Evolutionary conservation across 2,329 filamentous ascomycete genomes (phyloP), one percentile per base, ranked within the genome.

Genomic region (Penicillium sp.): DNA sequence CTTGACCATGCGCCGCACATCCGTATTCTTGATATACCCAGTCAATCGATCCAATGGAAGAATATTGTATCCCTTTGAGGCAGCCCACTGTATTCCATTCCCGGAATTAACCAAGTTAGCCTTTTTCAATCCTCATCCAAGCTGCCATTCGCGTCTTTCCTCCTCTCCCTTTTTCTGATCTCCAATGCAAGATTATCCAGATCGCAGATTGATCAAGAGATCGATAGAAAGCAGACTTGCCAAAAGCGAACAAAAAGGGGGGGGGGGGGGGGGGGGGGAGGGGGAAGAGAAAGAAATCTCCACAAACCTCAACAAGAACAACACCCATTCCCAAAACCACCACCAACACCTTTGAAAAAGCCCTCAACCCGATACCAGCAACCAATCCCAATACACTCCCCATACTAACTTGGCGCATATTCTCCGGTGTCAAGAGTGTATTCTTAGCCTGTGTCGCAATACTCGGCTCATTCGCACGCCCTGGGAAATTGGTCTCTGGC

Each of bases 31-130:
- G 39, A 73, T 60, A 48, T 69, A 69, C 48, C 63, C 65, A 49
- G 74, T 70, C 39, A 75, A 37, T 12, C 64, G 63, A 26, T 68
- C 54, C 9, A 71, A 48, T 4, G 72, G 73, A 43, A 75, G 56
- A 46, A 75, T 55, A 47, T 73, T 70, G 52, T 74, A 74, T 9
- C 73, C 73, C 56, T 66, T 73, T 3, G 73, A 68, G 4, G 72
- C 73, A 28, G 71, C 69, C 61, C 66, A 74, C 72, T 74, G 49
- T 18, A 18, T 18, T 18, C 18, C 18, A 18, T 18, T 18, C 18
- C 18, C 18, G 18, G 3, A 18, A 18, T 2, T 18, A 18, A 18
- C 18, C 18, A 18, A 18, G 18, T 18, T 3, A 18, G 18, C 18
- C 18, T 1, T 18, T 18, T 13, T 26, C 8, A 4, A 39, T 4